Evolutionary conservation across 2,329 filamentous ascomycete genomes (phyloP).

Genomic region (Chaetomiaceae sp.): DNA sequence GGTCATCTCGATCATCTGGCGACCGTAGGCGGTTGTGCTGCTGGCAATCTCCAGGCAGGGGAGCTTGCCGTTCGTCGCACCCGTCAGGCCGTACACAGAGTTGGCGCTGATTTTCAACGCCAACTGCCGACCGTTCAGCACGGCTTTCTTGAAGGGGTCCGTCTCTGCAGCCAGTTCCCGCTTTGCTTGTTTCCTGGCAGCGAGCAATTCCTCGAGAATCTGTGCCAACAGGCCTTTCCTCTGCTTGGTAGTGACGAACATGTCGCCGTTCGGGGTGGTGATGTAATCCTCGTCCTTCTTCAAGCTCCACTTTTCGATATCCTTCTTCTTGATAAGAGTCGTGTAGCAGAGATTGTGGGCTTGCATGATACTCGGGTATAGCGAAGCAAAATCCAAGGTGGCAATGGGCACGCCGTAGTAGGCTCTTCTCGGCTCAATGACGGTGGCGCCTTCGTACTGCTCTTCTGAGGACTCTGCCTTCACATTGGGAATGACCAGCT

Average conservation of each 20-base stretch:
- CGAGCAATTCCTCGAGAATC: constrained; percentile 88
- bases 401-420: constrained; percentile 96
- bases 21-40: constrained; percentile 93
- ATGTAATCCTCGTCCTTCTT: constrained; percentile 94
- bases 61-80: constrained; percentile 91
- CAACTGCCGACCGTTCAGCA: constrained; percentile 93
- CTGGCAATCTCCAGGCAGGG: constrained; percentile 93
- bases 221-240: constrained; percentile 90
- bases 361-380: constrained; percentile 98
- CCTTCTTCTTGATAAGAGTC: constrained; percentile 75
- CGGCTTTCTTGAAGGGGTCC: constrained; percentile 95
- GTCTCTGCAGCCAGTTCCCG: constrained; percentile 82
- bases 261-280: constrained; percentile 87
- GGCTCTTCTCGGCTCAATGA: constrained; percentile 89
- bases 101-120: constrained; percentile 96
- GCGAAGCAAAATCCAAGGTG: constrained; percentile 95
- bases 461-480: constrained; percentile 68
- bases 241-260: constrained; percentile 83
- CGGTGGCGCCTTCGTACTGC: constrained; percentile 95
- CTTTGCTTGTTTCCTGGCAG: constrained; percentile 93
- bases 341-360: constrained; percentile 98
- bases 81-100: constrained; percentile 94
- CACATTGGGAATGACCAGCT: constrained; percentile 88
- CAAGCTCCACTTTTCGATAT: constrained; percentile 69
- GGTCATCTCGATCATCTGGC: constrained; percentile 98